phyloP scores from a whole-genome alignment of 805 yeast genomes.

The Ogataea philodendri region DNA sequence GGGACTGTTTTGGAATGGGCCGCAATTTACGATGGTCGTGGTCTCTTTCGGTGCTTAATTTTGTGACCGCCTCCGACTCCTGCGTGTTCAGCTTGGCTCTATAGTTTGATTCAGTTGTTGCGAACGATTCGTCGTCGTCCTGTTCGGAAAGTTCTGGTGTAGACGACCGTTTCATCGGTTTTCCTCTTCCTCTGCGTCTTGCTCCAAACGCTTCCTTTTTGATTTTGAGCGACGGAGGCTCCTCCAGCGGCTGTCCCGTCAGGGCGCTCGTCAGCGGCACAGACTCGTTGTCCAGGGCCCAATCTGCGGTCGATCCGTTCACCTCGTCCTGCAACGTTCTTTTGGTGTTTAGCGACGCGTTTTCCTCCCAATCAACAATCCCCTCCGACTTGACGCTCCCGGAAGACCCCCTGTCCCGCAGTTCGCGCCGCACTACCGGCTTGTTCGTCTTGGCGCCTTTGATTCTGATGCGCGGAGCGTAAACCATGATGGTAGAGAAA shows the following conservation, averaged over 20 bases:
- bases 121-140: slow-evolving; percentile 14
- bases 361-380: slow-evolving; percentile 6
- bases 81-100: slow-evolving; percentile 32
- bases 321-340: slow-evolving; percentile 15
- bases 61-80: slow-evolving; percentile 35
- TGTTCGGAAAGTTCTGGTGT: slow-evolving; percentile 9
- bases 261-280: slow-evolving; percentile 54
- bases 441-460: slow-evolving; percentile 10
- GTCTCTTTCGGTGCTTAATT: slow-evolving; percentile 30
- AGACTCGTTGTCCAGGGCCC: slow-evolving; percentile 55
- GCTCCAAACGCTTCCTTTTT: slow-evolving; percentile 58
- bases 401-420: slow-evolving; percentile 14
- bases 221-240: slow-evolving; percentile 60
- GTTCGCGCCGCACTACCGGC: slow-evolving; percentile 12
- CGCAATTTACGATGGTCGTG: slow-evolving; percentile 8
- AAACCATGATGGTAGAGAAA: slow-evolving; percentile 5
- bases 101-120: slow-evolving; percentile 17
- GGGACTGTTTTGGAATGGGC: slow-evolving; percentile 14
- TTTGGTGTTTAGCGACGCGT: slow-evolving; percentile 10
- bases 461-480: slow-evolving; percentile 11
- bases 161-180: slow-evolving; percentile 11
- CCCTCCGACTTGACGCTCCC: slow-evolving; percentile 2
- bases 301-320: slow-evolving; percentile 8
- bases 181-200: slow-evolving; percentile 31
- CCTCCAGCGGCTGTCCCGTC: slow-evolving; percentile 72